Evolutionary conservation across 2,329 filamentous ascomycete genomes (phyloP), one percentile per base, ranked within the genome.

Genomic region (Huntiella bhutanensis): DNA sequence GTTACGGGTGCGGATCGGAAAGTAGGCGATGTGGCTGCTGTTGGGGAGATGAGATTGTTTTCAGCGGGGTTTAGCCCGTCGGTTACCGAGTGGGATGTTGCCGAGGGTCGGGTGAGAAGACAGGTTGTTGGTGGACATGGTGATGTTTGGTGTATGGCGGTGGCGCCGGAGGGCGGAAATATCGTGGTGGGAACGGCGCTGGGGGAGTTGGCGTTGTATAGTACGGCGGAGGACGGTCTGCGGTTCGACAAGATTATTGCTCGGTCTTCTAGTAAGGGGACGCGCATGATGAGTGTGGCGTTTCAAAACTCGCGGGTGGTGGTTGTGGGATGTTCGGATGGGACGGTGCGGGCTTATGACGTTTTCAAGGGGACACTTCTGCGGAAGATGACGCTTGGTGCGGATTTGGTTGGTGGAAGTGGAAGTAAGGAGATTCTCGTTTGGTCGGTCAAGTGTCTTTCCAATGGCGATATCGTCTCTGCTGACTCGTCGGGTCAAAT

Each of bases 401-500:
- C 79, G 46, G 84, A 88, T 33, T 69, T 84, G 8, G 66, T 68
- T 5, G 82, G 82, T 39, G 40, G 47, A 11, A 34, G 28, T 12
- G 83, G 83, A 5, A 75, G 82, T 13, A 88, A 83, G 61, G 82
- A 93, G 53, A 80, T 87, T 48, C 77, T 96, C 43, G 82, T 94
- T 11, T 98, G 91, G 91, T 80, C 84, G 45, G 80, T 98, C 51
- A 94, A 86, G 62, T 85, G 82, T 56, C 69, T 96, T 32, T 75
- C 81, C 7, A 82, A 83, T 56, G 87, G 86, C 43, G 85, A 91
- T 53, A 91, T 98, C 51, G 79, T 96, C 10, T 94, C 87, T 1
- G 91, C 85, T 43, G 91, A 98, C 59, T 96, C 91, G 3, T 87
- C 86, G 4, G 91, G 91, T 32, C 86, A 96, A 58, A 71, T 98